Evolutionary conservation across 371 early-diverging fungal species (phyloP), one percentile per base, ranked within the genome.

Genomic region (Phascolomyces articulosus): DNA sequence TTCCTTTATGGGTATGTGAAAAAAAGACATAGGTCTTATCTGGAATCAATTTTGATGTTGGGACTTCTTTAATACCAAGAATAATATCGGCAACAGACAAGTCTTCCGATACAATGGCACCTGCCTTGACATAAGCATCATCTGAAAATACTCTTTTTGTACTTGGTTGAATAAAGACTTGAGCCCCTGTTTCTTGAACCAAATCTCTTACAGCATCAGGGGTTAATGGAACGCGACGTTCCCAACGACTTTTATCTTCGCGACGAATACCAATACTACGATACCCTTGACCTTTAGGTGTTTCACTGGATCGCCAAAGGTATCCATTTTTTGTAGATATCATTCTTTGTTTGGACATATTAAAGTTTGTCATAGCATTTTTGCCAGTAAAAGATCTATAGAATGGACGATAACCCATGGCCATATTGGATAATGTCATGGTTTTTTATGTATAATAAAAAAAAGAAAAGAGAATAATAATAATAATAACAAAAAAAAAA

Each of bases 181-280:
- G 75, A 23, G 91, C 87, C 10, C 95, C 93, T 23, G 91, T 90
- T 63, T 96, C 93, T 31, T 89, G 77, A 56, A 93, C 89, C 61
- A 98, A 79, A 40, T 78, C 72, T 60, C 87, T 83, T 61, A 98
- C 91, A n/a, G 87, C 86, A 13, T 80, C 80, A 20, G 96, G 96
- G 8, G 90, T 90, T 64, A 95, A 80, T 23, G 98, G 91, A 20
- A 91, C 91, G 10, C 98, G 85, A 7, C 98, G 85, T 72, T 98
- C 98, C 98, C 98, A 98, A 34, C 91, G 82, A 80, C 94, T 95
- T 81, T 98, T 98, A 81, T 92, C 93, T 79, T 98, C 98, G 48
- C 96, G 83, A 16, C 98, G 90, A 61, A 98, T 89, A 23, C 94
- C 98, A 28, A 98, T 70, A 9, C 82, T 71, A 4, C 64, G 68